Conservation (phyloP, 2,329 filamentous ascomycete species). For the Cadophora sp. region DNA sequence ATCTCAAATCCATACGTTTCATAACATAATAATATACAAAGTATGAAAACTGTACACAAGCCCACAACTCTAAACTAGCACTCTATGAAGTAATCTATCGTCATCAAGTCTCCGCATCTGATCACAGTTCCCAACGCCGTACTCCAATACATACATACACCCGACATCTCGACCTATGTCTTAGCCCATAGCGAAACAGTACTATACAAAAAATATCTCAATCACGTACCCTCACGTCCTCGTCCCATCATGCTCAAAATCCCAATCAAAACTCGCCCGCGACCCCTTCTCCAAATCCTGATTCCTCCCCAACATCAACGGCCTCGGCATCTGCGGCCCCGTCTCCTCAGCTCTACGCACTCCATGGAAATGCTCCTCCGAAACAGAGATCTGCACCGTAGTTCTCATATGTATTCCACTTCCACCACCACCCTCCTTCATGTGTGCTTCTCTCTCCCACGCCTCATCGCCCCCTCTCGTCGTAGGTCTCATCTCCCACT, state of each 20-base stretch:
- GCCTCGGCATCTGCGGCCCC: neutral
- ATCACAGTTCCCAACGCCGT: no score
- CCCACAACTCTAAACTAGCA: no score
- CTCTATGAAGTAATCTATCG: no score
- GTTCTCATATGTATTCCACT: slow-evolving; percentile 24
- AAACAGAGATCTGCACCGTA: slow-evolving; percentile 23
- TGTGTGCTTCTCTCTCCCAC: neutral
- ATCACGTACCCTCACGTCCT: neutral
- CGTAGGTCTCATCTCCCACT: slow-evolving; percentile 10
- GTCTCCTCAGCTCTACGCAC: neutral
- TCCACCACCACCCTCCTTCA: slow-evolving; percentile 9
- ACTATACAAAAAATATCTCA: no score
- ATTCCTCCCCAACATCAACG: neutral
- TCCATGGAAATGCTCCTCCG: slow-evolving; percentile 21
- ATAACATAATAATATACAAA: no score
- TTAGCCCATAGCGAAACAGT: no score
- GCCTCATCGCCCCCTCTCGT: neutral
- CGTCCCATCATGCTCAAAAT: slow-evolving; percentile 1
- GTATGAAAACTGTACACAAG: no score
- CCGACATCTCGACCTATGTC: no score
- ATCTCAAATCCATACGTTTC: no score
- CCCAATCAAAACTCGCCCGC: slow-evolving; percentile 8
- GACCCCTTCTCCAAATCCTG: slow-evolving; percentile 10
- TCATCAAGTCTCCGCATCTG: no score
- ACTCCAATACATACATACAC: no score